Conservation (phyloP, 306 rosid genomes). For the Elaeagnus macrophylla region DNA sequence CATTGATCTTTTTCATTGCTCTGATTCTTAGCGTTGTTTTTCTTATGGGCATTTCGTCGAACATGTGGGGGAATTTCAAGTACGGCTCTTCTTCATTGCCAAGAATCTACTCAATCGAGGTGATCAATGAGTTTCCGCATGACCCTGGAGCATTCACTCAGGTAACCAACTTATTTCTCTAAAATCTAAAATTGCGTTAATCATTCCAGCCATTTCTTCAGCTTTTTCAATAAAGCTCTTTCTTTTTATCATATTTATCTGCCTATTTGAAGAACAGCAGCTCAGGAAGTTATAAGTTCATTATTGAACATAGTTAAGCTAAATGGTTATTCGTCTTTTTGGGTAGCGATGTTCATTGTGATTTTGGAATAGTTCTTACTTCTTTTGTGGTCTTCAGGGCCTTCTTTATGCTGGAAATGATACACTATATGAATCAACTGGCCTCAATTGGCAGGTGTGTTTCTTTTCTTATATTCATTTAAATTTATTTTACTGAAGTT, state of each 20-base stretch:
- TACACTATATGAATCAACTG: slow-evolving; percentile 80
- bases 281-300: no score
- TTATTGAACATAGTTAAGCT: no score
- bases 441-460: slow-evolving; percentile 55
- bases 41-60: slow-evolving; percentile 40
- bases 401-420: slow-evolving; percentile 70
- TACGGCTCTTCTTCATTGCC: slow-evolving; percentile 1
- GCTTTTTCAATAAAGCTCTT: no score
- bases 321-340: no score
- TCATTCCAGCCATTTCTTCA: no score
- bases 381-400: slow-evolving; percentile 46
- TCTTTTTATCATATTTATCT: no score
- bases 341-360: no score
- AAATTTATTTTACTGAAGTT: not conserved
- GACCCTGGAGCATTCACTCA: slow-evolving; percentile 87
- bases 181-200: not conserved
- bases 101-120: slow-evolving; percentile 35
- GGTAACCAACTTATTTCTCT: slow-evolving; percentile 24
- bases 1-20: slow-evolving; percentile 23
- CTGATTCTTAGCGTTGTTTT: slow-evolving; percentile 24
- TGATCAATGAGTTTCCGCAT: slow-evolving; percentile 79
- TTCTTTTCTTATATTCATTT: not conserved
- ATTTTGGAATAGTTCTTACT: no score
- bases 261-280: no score
- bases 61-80: slow-evolving; percentile 20